phyloP scores from a whole-genome alignment of 1,284 basidiomycete species.

The Cutaneotrichosporon cyanovorans region DNA sequence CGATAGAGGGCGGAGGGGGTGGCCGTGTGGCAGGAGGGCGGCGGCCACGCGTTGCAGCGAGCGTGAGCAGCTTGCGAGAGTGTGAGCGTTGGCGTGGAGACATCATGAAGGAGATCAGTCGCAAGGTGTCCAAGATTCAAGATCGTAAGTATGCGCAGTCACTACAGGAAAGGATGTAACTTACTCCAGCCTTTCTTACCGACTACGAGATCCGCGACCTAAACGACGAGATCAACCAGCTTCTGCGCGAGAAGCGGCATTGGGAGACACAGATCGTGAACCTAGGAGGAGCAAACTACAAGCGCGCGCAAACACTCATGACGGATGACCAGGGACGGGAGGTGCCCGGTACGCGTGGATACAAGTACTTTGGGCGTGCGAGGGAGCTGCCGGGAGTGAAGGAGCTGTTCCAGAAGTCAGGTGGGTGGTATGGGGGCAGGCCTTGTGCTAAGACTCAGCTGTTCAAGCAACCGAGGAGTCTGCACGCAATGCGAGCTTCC shows the following conservation, averaged over 20 bases:
- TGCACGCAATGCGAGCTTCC: conserved; percentile 63
- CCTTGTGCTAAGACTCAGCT: conserved; percentile 27
- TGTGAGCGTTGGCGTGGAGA: conserved; percentile 95
- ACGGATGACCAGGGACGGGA: conserved; percentile 88
- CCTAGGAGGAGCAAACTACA: conserved; percentile 92
- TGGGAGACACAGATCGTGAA: conserved; percentile 97
- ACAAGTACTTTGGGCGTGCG: conserved; percentile 98
- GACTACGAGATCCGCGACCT: conserved; percentile 94
- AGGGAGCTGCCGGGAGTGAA: conserved; percentile 93
- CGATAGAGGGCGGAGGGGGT: conserved; percentile 83
- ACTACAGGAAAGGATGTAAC: not conserved
- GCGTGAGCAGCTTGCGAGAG: conserved; percentile 82
- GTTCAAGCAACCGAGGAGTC: conserved; percentile 79
- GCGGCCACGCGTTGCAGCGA: conserved; percentile 79
- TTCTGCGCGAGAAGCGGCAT: conserved; percentile 88
- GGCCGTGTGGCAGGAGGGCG: conserved; percentile 60
- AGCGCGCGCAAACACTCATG: conserved; percentile 76
- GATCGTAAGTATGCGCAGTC: conserved; percentile 65
- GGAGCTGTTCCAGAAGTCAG: conserved; percentile 79
- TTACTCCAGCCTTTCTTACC: conserved; percentile 65
- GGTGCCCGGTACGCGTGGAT: conserved; percentile 93
- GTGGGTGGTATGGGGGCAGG: conserved; percentile 45
- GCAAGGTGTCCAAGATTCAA: conserved; percentile 97
- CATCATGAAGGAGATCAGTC: conserved; percentile 83
- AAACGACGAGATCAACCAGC: conserved; percentile 97